A percentile compares a stretch with the other conserved stretches of the same genome.
Conservation (phyloP, 1,139 yeast genomes). For the Scheffersomyces insectosa region DNA sequence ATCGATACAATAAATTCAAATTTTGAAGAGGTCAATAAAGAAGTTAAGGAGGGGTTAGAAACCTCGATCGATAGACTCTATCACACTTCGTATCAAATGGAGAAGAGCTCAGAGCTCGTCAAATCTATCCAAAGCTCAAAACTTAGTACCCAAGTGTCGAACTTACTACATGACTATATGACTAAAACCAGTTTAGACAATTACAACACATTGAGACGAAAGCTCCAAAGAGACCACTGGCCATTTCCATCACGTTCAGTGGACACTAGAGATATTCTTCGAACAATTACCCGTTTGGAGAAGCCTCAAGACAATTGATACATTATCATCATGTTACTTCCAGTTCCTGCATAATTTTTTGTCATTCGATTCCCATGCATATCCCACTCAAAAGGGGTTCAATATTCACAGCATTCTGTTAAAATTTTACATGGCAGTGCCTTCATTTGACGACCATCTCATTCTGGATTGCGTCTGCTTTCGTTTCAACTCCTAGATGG, state of each 20-base stretch:
- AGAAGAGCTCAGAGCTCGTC: conserved; percentile 11
- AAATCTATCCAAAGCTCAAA: conserved; percentile 5
- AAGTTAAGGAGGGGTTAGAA: conserved; percentile 7
- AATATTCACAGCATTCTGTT: no score
- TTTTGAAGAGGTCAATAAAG: conserved; percentile 8
- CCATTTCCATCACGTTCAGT: conserved; percentile 6
- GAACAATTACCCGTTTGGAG: conserved; percentile 12
- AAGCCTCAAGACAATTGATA: background rate
- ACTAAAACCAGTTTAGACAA: conserved; percentile 6
- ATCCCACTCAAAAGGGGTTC: no score
- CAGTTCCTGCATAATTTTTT: no score
- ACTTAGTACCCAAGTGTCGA: conserved; percentile 6
- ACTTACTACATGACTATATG: conserved; percentile 10
- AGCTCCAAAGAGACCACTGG: conserved; percentile 4
- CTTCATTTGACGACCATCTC: no score
- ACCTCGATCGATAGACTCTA: conserved; percentile 13
- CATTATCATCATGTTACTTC: no score
- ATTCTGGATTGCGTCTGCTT: no score
- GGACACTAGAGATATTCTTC: conserved; percentile 10
- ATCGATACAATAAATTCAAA: conserved; percentile 9
- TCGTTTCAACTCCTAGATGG: no score
- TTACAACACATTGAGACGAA: conserved; percentile 2
- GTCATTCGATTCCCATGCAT: no score
- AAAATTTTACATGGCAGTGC: no score
- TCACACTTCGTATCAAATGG: conserved; percentile 15